phyloP scores from a whole-genome alignment of 208 protist species.

The Jaenimonas drosophilae region DNA sequence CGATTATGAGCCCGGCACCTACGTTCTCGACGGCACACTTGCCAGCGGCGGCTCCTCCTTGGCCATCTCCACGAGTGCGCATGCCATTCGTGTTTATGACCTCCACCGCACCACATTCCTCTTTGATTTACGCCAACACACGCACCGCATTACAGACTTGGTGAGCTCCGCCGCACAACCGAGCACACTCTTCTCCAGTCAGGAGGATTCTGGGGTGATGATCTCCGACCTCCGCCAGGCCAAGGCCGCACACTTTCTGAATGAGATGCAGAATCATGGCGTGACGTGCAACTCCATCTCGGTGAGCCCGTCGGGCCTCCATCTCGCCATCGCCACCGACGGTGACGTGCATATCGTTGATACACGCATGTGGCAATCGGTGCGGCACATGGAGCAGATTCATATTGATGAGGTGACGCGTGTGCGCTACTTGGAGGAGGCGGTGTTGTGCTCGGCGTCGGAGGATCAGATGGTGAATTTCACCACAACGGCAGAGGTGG shows the following conservation, averaged over 20 bases:
- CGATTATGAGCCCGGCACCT: slow-evolving; percentile 39
- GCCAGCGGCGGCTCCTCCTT: slow-evolving; percentile 30
- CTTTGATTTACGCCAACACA: slow-evolving; percentile 49
- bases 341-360: slow-evolving; percentile 62
- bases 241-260: slow-evolving; percentile 42
- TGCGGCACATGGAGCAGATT: slow-evolving; percentile 36
- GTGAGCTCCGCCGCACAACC: slow-evolving; percentile 28
- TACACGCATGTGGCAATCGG: slow-evolving; percentile 36
- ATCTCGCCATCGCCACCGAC: slow-evolving; percentile 35
- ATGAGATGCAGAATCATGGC: slow-evolving; percentile 40
- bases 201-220: slow-evolving; percentile 79
- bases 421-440: slow-evolving; percentile 49
- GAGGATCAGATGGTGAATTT: slow-evolving; percentile 89
- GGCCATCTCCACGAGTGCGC: slow-evolving; percentile 46
- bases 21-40: slow-evolving; percentile 65
- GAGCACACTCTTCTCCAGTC: slow-evolving; percentile 45
- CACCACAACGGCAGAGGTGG: slow-evolving; percentile 23
- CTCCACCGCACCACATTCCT: slow-evolving; percentile 26
- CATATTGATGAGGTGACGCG: slow-evolving; percentile 81
- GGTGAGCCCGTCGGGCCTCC: slow-evolving; percentile 24
- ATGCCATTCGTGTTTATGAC: slow-evolving; percentile 61
- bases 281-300: slow-evolving; percentile 35
- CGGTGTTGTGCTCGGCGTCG: slow-evolving; percentile 58
- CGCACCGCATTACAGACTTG: slow-evolving; percentile 46
- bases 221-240: slow-evolving; percentile 46